These are phyloP conservation scores for Dactylorhiza incarnata DNA, from an alignment of 106 monocot species.

Conservation along the genomic window DNA sequence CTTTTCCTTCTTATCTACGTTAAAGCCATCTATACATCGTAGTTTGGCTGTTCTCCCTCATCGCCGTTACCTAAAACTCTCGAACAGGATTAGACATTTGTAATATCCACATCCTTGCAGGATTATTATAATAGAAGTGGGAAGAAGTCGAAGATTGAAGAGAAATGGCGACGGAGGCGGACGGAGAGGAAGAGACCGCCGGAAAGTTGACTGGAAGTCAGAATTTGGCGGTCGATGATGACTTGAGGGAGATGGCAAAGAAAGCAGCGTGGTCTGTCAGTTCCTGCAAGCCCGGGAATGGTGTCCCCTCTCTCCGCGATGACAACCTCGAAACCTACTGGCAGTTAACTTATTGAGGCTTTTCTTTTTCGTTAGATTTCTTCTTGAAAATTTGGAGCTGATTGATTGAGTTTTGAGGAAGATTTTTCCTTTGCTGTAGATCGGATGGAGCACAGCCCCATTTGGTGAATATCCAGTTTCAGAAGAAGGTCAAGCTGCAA, in stretches of 20 bases:
- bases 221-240: constrained; percentile 48
- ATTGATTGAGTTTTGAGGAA: neutral
- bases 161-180: constrained; percentile 62
- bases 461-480: constrained; percentile 94
- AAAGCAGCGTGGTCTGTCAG: constrained; percentile 96
- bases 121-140: neutral
- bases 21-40: too few species aligned
- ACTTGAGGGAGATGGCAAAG: constrained; percentile 81
- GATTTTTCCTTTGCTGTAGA: constrained; percentile 31
- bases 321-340: constrained; percentile 95
- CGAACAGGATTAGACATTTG: neutral
- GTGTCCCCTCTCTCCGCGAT: constrained; percentile 76
- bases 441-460: constrained; percentile 98
- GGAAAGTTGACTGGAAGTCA: constrained; percentile 52
- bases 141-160: neutral
- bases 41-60: neutral
- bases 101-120: neutral
- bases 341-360: constrained; percentile 39
- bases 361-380: neutral
- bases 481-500: constrained; percentile 93
- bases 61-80: neutral
- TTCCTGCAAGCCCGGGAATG: constrained; percentile 91
- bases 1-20: too few species aligned
- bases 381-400: neutral
- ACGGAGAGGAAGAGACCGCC: constrained; percentile 51